A percentile compares a stretch with the other conserved stretches of the same genome.
Conservation (phyloP, 75 land plant genomes). For the Cunninghamia lanceolata region DNA sequence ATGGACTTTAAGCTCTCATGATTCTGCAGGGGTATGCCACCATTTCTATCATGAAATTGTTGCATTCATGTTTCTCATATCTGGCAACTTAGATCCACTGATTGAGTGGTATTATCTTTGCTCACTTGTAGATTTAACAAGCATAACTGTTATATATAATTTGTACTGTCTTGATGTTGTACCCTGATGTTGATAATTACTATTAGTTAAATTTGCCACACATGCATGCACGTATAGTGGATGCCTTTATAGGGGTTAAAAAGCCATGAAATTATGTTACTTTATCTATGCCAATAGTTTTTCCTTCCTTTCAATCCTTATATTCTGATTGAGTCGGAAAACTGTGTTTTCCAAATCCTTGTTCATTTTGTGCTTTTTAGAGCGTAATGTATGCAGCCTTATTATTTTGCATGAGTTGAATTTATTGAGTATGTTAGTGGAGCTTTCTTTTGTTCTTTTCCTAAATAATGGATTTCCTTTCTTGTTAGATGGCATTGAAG, state of each 20-base stretch:
- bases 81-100: background rate
- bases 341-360: background rate
- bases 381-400: background rate
- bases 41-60: background rate
- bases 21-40: too few relatives aligned
- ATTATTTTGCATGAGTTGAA: background rate
- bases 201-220: background rate
- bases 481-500: conserved; percentile 9
- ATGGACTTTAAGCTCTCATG: too few relatives aligned
- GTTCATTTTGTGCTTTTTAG: background rate
- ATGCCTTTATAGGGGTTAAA: background rate
- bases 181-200: background rate
- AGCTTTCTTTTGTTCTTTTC: background rate
- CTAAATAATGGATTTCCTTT: background rate
- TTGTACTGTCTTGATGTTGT: background rate
- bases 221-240: background rate
- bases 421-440: background rate
- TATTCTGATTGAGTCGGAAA: background rate
- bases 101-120: background rate
- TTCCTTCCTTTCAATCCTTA: background rate
- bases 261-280: background rate
- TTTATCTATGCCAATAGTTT: background rate
- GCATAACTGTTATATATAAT: background rate
- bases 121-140: background rate
- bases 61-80: background rate